A percentile compares a stretch with the other conserved stretches of the same genome.
Conservation (phyloP, 2,329 filamentous ascomycete genomes). For the Parascedosporium putredinis region DNA sequence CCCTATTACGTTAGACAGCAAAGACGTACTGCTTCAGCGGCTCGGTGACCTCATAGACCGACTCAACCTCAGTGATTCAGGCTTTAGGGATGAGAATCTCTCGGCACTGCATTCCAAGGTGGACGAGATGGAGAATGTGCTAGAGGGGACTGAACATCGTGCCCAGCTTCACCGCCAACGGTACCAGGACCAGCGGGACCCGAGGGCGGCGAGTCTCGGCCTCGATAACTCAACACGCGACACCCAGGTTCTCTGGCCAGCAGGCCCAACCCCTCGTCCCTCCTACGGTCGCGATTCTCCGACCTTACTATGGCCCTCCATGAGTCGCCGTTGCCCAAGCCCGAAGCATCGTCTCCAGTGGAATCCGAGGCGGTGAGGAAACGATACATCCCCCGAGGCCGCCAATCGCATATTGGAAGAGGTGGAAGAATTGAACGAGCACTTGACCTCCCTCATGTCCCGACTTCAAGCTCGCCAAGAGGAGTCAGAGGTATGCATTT, state of each 20-base stretch:
- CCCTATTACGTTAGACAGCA: slow-evolving; percentile 23
- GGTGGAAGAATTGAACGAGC: slow-evolving; percentile 33
- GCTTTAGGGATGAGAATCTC: slow-evolving; percentile 20
- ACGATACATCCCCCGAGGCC: slow-evolving; percentile 13
- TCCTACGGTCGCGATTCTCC: slow-evolving; percentile 28
- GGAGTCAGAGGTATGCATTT: slow-evolving; percentile 42
- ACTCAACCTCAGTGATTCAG: slow-evolving; percentile 19
- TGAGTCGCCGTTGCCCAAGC: not conserved
- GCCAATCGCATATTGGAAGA: slow-evolving; percentile 18
- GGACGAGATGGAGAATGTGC: slow-evolving; percentile 30
- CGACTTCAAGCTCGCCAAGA: slow-evolving; percentile 45
- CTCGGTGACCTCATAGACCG: slow-evolving; percentile 27
- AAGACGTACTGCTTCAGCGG: slow-evolving; percentile 29
- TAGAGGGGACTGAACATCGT: slow-evolving; percentile 11
- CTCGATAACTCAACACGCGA: slow-evolving; percentile 5
- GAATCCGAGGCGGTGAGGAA: not conserved
- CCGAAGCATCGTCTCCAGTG: not conserved
- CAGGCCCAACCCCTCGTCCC: slow-evolving; percentile 21
- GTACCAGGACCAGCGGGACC: slow-evolving; percentile 1
- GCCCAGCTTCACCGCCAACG: not conserved
- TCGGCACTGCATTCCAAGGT: slow-evolving; percentile 28
- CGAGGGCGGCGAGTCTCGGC: slow-evolving; percentile 10
- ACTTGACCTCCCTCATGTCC: slow-evolving; percentile 37
- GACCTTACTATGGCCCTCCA: slow-evolving; percentile 25
- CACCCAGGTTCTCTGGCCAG: slow-evolving; percentile 1